Conservation (phyloP, 352 stramenopile genomes). For the Phytophthora multivora region DNA sequence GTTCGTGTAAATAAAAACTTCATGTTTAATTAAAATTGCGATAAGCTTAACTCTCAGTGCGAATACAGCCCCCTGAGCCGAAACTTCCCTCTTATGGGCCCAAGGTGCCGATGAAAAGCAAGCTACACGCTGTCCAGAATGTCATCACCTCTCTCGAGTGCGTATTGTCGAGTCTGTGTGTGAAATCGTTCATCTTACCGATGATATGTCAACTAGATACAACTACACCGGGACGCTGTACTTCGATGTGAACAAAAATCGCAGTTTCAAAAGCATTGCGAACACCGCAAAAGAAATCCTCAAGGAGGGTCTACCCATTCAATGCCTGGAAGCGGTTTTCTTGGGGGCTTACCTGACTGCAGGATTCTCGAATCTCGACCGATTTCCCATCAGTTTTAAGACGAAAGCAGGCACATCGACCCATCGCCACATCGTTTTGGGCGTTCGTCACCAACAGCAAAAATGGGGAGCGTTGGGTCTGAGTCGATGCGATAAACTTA, state of each 20-base stretch:
- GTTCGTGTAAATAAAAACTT: constrained; percentile 27
- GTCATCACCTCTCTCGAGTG: constrained; percentile 78
- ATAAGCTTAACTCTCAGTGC: background rate
- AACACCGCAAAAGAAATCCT: constrained; percentile 88
- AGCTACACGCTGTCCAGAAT: constrained; percentile 60
- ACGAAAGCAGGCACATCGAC: constrained; percentile 59
- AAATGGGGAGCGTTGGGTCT: constrained; percentile 87
- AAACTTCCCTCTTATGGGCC: constrained; percentile 63
- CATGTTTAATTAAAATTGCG: background rate
- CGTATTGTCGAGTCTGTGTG: background rate
- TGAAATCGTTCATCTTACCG: background rate
- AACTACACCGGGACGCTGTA: constrained; percentile 90
- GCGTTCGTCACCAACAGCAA: constrained; percentile 69
- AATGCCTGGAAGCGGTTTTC: constrained; percentile 90
- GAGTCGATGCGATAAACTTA: constrained; percentile 82
- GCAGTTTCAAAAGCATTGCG: constrained; percentile 88
- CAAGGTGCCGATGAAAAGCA: constrained; percentile 67
- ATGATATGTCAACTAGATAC: constrained; percentile 45
- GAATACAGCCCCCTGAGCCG: constrained; percentile 50
- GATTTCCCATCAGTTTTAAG: constrained; percentile 89
- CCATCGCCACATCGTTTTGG: constrained; percentile 86
- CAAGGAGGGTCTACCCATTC: constrained; percentile 82
- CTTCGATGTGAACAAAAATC: constrained; percentile 89
- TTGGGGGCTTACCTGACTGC: constrained; percentile 81
- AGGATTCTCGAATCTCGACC: constrained; percentile 64